A percentile compares a stretch with the other conserved stretches of the same genome.
phyloP scores from a whole-genome alignment of 805 yeast genomes.

The Pichia rugopelliculosa region DNA sequence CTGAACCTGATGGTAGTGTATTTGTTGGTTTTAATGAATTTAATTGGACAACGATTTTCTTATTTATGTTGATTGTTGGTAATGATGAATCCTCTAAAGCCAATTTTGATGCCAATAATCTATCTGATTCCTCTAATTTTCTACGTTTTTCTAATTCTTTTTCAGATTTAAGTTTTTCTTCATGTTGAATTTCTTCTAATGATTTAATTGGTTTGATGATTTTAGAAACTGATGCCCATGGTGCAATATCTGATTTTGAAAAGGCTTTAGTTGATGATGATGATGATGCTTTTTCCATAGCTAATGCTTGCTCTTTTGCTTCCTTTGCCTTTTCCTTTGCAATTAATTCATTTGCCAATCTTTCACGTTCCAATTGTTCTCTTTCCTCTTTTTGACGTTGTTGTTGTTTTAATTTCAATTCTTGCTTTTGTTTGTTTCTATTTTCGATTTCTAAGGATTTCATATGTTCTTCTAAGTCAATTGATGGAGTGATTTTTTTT shows the following conservation, averaged over 20 bases:
- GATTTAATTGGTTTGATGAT: slow-evolving; percentile 37
- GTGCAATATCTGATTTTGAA: slow-evolving; percentile 10
- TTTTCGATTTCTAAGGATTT: slow-evolving; percentile 5
- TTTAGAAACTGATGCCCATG: slow-evolving; percentile 32
- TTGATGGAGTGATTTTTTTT: neutral
- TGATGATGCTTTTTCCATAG: neutral
- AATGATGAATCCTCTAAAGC: slow-evolving; percentile 14
- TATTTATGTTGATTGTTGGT: slow-evolving; percentile 1
- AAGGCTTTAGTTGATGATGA: too few species aligned
- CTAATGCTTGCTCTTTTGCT: neutral
- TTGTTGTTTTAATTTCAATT: slow-evolving; percentile 4
- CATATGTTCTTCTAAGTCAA: slow-evolving; percentile 4
- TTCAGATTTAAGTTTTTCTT: slow-evolving; percentile 32
- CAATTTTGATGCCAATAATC: slow-evolving; percentile 16
- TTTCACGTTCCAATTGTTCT: neutral
- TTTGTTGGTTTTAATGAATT: slow-evolving; percentile 14
- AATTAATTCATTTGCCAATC: neutral
- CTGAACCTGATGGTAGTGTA: slow-evolving; percentile 34
- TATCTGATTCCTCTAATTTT: slow-evolving; percentile 20
- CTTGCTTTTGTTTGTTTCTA: slow-evolving; percentile 2
- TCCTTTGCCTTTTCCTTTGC: neutral
- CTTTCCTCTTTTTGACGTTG: neutral
- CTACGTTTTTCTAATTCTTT: slow-evolving; percentile 13
- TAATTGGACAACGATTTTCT: slow-evolving; percentile 3
- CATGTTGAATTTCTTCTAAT: slow-evolving; percentile 55